Conservation (phyloP, 495 filamentous ascomycete genomes). For the Darksidea phi region DNA sequence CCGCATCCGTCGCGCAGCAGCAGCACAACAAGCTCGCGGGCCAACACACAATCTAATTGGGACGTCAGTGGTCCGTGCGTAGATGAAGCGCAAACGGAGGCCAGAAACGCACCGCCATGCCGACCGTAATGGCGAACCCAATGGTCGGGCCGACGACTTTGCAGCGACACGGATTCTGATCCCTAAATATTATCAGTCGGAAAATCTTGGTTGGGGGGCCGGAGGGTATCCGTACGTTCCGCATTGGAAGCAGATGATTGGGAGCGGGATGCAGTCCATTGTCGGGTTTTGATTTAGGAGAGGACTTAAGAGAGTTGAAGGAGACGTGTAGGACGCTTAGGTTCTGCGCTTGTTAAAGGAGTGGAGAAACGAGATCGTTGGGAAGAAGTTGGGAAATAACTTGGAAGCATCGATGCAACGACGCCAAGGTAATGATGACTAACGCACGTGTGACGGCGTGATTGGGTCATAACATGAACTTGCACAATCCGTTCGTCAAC, state of each 20-base stretch:
- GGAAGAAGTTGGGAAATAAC: too few species aligned
- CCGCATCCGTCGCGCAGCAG: constrained; percentile 56
- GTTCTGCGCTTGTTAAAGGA: too few species aligned
- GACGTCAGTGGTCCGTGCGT: constrained; percentile 17
- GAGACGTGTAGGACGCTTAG: neutral
- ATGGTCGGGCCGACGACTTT: constrained; percentile 62
- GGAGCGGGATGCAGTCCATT: constrained; percentile 35
- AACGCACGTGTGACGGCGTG: too few species aligned
- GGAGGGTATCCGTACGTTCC: constrained; percentile 28
- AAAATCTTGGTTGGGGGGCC: neutral
- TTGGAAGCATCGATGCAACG: too few species aligned
- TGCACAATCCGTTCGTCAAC: too few species aligned
- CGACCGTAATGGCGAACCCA: constrained; percentile 53
- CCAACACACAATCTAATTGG: constrained; percentile 55
- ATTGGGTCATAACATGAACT: too few species aligned
- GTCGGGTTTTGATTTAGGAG: neutral
- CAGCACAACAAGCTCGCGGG: constrained; percentile 60
- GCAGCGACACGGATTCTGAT: constrained; percentile 61
- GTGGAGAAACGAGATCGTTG: too few species aligned
- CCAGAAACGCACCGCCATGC: constrained; percentile 51
- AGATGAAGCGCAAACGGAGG: neutral
- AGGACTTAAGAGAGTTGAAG: neutral
- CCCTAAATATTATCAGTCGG: neutral
- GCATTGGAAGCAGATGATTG: constrained; percentile 35
- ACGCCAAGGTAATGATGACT: too few species aligned